A percentile compares a stretch with the other conserved stretches of the same genome.
These are phyloP conservation scores for Gilbertella persicaria DNA, from an alignment of 371 early-diverging fungal species.

Conservation along the genomic window DNA sequence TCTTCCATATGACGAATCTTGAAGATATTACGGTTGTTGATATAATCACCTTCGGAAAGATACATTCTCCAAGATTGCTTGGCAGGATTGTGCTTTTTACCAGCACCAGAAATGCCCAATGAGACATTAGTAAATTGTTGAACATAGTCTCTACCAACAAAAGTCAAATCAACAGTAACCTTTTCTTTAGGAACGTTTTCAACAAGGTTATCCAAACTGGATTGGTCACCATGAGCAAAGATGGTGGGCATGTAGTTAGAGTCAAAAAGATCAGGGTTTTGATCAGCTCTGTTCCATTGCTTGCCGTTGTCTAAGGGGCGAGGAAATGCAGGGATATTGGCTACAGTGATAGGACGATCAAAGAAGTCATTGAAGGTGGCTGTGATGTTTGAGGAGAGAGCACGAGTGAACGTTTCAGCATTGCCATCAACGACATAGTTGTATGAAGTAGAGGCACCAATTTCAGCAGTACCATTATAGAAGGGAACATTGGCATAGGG, in stretches of 20 bases:
- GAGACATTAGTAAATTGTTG: conserved; percentile 41
- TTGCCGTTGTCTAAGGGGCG: conserved; percentile 43
- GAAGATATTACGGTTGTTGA: conserved; percentile 50
- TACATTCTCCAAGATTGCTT: conserved; percentile 59
- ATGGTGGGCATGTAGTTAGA: conserved; percentile 39
- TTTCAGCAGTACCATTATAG: conserved; percentile 44
- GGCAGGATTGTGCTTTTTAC: conserved; percentile 55
- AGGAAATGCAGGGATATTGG: conserved; percentile 49
- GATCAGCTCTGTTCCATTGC: conserved; percentile 43
- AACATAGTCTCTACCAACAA: conserved; percentile 51
- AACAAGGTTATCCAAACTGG: conserved; percentile 35
- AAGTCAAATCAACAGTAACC: conserved; percentile 38
- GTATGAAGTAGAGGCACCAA: conserved; percentile 37
- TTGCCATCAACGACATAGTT: conserved; percentile 48
- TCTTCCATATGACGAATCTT: conserved; percentile 61
- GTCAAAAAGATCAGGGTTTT: conserved; percentile 41
- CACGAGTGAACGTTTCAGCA: conserved; percentile 47
- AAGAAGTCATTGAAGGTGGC: conserved; percentile 52
- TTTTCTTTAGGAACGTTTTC: conserved; percentile 28
- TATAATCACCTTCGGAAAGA: conserved; percentile 31
- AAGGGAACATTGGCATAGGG: conserved; percentile 45
- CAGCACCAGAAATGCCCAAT: conserved; percentile 58
- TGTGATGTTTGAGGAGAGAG: conserved; percentile 18
- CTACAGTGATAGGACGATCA: conserved; percentile 52
- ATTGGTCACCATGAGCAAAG: conserved; percentile 28